Evolutionary conservation across 2,329 filamentous ascomycete genomes (phyloP).

Genomic region (Alternaria panax): DNA sequence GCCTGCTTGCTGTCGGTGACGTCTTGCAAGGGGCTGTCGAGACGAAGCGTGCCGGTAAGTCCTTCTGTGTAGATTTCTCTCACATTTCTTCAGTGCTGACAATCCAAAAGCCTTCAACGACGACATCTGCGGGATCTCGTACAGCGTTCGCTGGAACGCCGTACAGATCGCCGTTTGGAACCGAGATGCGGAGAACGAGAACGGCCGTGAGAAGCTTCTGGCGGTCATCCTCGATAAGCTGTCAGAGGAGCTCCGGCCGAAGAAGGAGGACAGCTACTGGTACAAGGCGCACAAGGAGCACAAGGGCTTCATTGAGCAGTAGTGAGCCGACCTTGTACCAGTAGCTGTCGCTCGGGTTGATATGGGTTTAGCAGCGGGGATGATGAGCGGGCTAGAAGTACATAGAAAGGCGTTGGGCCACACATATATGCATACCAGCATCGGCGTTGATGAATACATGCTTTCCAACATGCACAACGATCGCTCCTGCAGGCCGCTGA

Average conservation of each 20-base stretch:
- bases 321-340: slow-evolving; percentile 10
- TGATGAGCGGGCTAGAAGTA: not conserved
- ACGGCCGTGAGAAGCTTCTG: slow-evolving; percentile 77
- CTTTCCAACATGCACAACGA: not conserved
- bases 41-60: slow-evolving; percentile 64
- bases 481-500: not conserved
- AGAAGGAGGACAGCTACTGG: slow-evolving; percentile 68
- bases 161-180: slow-evolving; percentile 94
- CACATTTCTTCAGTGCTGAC: not conserved
- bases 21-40: slow-evolving; percentile 77
- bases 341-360: not conserved
- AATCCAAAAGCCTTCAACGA: slow-evolving; percentile 65
- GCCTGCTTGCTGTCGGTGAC: slow-evolving; percentile 84
- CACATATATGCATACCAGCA: slow-evolving; percentile 4
- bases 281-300: slow-evolving; percentile 94
- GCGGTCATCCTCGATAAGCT: slow-evolving; percentile 76
- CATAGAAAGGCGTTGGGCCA: not conserved
- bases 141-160: slow-evolving; percentile 87
- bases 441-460: slow-evolving; percentile 11
- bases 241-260: slow-evolving; percentile 74
- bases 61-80: not conserved
- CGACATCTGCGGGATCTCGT: slow-evolving; percentile 84
- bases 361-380: not conserved
- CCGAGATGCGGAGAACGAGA: slow-evolving; percentile 80
- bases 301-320: slow-evolving; percentile 67